These are phyloP conservation scores for Penicillium sp. DNA, from an alignment of 2,329 filamentous ascomycete species.

Conservation along the genomic window DNA sequence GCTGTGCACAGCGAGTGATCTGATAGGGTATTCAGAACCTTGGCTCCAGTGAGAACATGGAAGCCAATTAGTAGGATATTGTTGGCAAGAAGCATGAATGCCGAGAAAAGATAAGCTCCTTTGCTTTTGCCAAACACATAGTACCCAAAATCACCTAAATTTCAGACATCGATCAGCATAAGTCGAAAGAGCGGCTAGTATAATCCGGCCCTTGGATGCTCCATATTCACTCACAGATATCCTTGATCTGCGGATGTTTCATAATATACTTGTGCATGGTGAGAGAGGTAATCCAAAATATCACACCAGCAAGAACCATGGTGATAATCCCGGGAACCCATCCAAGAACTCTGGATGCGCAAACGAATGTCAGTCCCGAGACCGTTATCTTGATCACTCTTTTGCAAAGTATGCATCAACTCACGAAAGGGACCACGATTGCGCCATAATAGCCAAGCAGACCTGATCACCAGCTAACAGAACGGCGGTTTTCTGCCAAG, in stretches of 20 bases:
- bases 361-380: neutral
- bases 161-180: neutral
- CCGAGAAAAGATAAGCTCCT: constrained; percentile 52
- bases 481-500: constrained; percentile 57
- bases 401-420: constrained; percentile 16
- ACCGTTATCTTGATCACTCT: constrained; percentile 3
- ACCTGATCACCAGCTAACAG: constrained; percentile 55
- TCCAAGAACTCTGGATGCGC: constrained; percentile 22
- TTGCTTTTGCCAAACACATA: constrained; percentile 50
- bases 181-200: neutral
- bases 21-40: constrained; percentile 54
- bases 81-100: constrained; percentile 50
- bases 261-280: constrained; percentile 59
- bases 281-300: constrained; percentile 57
- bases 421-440: constrained; percentile 55
- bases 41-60: constrained; percentile 55
- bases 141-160: constrained; percentile 52
- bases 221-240: constrained; percentile 47
- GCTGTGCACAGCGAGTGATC: constrained; percentile 56
- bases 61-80: constrained; percentile 58
- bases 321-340: constrained; percentile 32
- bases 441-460: constrained; percentile 57
- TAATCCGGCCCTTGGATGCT: neutral
- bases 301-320: constrained; percentile 49
- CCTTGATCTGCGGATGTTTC: constrained; percentile 55